Evolutionary conservation across 106 monocot genomes (phyloP), one percentile per base, ranked within the genome.

Genomic region (Triglochin maritima): DNA sequence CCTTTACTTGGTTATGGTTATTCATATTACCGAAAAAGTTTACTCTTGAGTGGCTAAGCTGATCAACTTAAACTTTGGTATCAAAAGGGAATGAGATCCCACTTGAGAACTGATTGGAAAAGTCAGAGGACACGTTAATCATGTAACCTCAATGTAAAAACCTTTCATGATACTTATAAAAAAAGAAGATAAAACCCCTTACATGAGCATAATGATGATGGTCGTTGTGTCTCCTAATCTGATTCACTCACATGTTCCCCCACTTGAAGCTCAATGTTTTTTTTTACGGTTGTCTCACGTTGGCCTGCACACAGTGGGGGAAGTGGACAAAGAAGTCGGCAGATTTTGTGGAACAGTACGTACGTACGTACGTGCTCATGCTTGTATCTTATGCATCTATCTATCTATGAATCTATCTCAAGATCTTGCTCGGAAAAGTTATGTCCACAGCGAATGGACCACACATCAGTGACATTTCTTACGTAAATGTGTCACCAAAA

Each of bases 221-320:
- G 29, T 29, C 29, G 29, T 29, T 29, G 29, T 29, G 1, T 29
- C 29, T 29, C 29, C 29, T 29, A 29, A 29, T 29, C 29, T 42
- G 62, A 11, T 11, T 14, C 45, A 4, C 43, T 3, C 62, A 62
- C 44, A 62, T n/a, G 9, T 13, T 43, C 45, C 60, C 45, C 62
- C 9, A 44, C 17, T 46, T 43, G 42, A 44, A 4, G 29, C 3
- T 2, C 17, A 2, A 8, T 12, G 5, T 49, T 64, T 12, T 47
- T 12, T 63, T 64, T 64, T 64, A 64, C 48, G 64, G 64, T 64
- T 64, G 64, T 64, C 64, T 64, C 17, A 48, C n/a, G 5, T 8
- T 3, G 13, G 49, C 11, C 59, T 59, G 59, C 29, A 59, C 7
- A 59, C 17, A 29, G 41, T 9, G 8, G 59, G n/a, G 11, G 3